Evolutionary conservation across 1,139 yeast species (phyloP).

Genomic region (Scheffersomyces quercinus): DNA sequence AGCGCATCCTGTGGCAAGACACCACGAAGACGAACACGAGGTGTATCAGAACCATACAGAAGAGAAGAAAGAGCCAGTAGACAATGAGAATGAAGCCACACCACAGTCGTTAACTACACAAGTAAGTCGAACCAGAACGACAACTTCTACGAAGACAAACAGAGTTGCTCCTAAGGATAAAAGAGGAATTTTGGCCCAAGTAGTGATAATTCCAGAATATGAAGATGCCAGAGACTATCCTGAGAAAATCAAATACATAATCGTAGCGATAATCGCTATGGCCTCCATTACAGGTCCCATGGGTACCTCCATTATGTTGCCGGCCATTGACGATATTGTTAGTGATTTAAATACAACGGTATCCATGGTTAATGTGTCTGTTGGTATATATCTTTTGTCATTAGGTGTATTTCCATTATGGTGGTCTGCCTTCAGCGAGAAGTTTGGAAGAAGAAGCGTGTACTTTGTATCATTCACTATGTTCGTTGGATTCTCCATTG

Average conservation of each 20-base stretch:
- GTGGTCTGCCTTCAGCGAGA: slow-evolving; percentile 85
- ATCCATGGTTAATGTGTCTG: slow-evolving; percentile 69
- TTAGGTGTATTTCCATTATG: slow-evolving; percentile 82
- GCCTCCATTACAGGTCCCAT: slow-evolving; percentile 85
- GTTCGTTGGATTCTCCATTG: slow-evolving; percentile 67
- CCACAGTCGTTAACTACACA: too few relatives aligned
- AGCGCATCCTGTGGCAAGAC: too few relatives aligned
- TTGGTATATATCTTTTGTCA: slow-evolving; percentile 73
- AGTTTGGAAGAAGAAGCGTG: slow-evolving; percentile 71
- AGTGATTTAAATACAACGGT: slow-evolving; percentile 55
- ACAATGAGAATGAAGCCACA: too few relatives aligned
- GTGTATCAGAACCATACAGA: too few relatives aligned
- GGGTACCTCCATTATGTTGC: slow-evolving; percentile 86
- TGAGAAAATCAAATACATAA: slow-evolving; percentile 42
- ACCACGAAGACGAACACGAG: too few relatives aligned
- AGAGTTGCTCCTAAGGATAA: slow-evolving; percentile 44
- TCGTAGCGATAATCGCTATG: slow-evolving; percentile 66
- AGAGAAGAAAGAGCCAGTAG: too few relatives aligned
- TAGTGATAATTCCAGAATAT: slow-evolving; percentile 68
- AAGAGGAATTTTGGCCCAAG: slow-evolving; percentile 55
- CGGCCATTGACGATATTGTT: slow-evolving; percentile 68
- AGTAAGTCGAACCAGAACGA: too few relatives aligned
- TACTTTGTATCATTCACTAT: slow-evolving; percentile 67
- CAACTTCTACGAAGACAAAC: too few relatives aligned
- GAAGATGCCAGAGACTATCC: slow-evolving; percentile 72